Conservation (phyloP, 2,329 filamentous ascomycete species). For the Paradendryphiella salina region DNA sequence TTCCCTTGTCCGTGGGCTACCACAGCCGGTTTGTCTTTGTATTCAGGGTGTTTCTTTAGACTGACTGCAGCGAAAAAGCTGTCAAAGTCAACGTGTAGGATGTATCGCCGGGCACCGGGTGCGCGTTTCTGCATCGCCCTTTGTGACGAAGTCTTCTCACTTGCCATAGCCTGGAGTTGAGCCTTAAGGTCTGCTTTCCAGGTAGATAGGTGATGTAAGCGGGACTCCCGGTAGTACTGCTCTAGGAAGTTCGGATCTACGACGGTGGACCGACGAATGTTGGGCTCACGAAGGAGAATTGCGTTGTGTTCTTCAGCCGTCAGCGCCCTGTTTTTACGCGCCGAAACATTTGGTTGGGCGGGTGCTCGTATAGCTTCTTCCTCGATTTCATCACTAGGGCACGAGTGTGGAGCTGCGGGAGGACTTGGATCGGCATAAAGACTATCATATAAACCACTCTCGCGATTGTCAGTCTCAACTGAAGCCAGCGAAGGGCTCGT, state of each 20-base stretch:
- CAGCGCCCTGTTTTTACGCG: slow-evolving; percentile 50
- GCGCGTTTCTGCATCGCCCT: slow-evolving; percentile 57
- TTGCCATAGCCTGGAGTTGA: slow-evolving; percentile 77
- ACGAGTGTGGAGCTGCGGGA: slow-evolving; percentile 13
- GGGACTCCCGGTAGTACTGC: slow-evolving; percentile 93
- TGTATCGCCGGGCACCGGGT: slow-evolving; percentile 71
- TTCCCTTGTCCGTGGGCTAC: slow-evolving; percentile 85
- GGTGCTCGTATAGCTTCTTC: slow-evolving; percentile 8
- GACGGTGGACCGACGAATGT: slow-evolving; percentile 83
- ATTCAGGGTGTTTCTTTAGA: slow-evolving; percentile 74
- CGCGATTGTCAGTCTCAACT: slow-evolving; percentile 3
- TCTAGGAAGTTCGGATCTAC: slow-evolving; percentile 92
- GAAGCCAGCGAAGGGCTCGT: slow-evolving; percentile 31
- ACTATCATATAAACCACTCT: slow-evolving; percentile 26
- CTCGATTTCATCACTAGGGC: slow-evolving; percentile 8
- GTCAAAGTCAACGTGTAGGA: slow-evolving; percentile 97
- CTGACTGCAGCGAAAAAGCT: slow-evolving; percentile 98
- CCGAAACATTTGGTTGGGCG: background rate
- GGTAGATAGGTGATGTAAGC: slow-evolving; percentile 89
- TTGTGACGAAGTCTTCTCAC: slow-evolving; percentile 64
- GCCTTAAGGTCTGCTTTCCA: slow-evolving; percentile 97
- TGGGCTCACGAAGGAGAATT: slow-evolving; percentile 78
- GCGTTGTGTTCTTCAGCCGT: slow-evolving; percentile 95
- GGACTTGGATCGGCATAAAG: slow-evolving; percentile 27
- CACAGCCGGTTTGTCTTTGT: slow-evolving; percentile 76